Evolutionary conservation across 2,329 filamentous ascomycete genomes (phyloP), one percentile per base, ranked within the genome.

Genomic region (Alternaria triticina): DNA sequence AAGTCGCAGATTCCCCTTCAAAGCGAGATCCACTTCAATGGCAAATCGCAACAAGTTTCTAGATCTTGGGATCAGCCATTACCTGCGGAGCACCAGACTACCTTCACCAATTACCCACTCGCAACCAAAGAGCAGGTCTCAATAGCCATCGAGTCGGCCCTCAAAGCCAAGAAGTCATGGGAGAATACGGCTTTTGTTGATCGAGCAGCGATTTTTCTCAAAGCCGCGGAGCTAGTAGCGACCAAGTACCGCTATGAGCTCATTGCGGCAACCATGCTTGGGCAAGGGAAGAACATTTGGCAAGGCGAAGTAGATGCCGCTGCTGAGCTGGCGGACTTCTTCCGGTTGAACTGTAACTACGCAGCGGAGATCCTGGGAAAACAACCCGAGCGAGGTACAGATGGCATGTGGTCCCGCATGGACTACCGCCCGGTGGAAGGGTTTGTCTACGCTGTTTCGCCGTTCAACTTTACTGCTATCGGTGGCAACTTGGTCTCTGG

Each of bases 271-370:
- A 97, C 95, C 20, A 97, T 97, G 89, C 85, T 97, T 36, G 95
- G 95, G 61, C 95, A 98, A 83, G 95, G 95, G 74, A 97, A 97
- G 88, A 97, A 97, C 80, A 93, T 92, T 47, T 97, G 94, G 93
- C 95, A 98, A 82, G 95, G 94, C 20, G 95, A 98, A 86, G 97
- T 97, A 68, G 95, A 97, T 80, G 88, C 94, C 46, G 94, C 94
- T 20, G 95, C 95, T 20, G 95, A 98, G 85, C 83, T 96, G 73
- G 90, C 88, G 69, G 95, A 98, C 80, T 97, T 97, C 82, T 86
- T 97, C 61, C 82, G 84, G n/a, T 96, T 97, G 84, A 96, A 95
- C 78, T 94, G 97, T 54, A 89, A 94, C 79, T 97, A 95, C 78
- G 95, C 94, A 33, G 90, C 96, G 82, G 92, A 97, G 80, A 83